Evolutionary conservation across 805 yeast species (phyloP).

Genomic region (Lipomyces kockii): DNA sequence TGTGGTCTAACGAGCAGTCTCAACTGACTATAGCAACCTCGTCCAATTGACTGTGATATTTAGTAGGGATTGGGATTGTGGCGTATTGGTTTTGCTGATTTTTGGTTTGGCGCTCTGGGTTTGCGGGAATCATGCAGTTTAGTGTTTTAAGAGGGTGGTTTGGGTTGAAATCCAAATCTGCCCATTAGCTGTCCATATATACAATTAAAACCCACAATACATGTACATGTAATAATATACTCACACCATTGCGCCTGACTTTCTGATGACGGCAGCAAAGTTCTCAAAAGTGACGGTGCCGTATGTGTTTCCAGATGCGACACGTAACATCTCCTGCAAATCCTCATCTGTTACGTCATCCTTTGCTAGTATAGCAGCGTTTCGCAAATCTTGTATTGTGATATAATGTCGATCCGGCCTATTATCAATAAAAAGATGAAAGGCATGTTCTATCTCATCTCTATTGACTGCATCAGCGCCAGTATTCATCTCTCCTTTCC

Average conservation of each 20-base stretch:
- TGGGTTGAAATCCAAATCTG: no score
- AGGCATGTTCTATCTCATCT: slow-evolving; percentile 29
- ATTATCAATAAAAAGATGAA: slow-evolving; percentile 26
- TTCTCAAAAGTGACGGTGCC: slow-evolving; percentile 34
- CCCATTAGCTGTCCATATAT: not conserved
- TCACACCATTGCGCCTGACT: slow-evolving; percentile 31
- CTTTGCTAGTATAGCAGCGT: slow-evolving; percentile 40
- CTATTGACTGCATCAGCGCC: not conserved
- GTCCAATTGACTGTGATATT: not conserved
- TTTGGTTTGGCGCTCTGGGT: not conserved
- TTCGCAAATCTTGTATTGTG: slow-evolving; percentile 39
- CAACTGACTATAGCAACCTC: not conserved
- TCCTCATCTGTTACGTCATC: slow-evolving; percentile 42
- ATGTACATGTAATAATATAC: not conserved
- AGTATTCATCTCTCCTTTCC: slow-evolving; percentile 5
- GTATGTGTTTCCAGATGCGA: slow-evolving; percentile 36
- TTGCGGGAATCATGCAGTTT: not conserved
- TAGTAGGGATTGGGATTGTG: not conserved
- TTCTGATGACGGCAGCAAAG: slow-evolving; percentile 41
- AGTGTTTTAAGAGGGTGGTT: no score
- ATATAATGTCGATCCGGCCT: slow-evolving; percentile 31
- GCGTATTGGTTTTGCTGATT: not conserved
- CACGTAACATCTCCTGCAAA: slow-evolving; percentile 42
- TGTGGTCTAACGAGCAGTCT: slow-evolving; percentile 19
- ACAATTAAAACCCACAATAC: not conserved